Evolutionary conservation across 2,329 filamentous ascomycete genomes (phyloP), one percentile per base, ranked within the genome.

Genomic region (Diaporthe citriasiana): DNA sequence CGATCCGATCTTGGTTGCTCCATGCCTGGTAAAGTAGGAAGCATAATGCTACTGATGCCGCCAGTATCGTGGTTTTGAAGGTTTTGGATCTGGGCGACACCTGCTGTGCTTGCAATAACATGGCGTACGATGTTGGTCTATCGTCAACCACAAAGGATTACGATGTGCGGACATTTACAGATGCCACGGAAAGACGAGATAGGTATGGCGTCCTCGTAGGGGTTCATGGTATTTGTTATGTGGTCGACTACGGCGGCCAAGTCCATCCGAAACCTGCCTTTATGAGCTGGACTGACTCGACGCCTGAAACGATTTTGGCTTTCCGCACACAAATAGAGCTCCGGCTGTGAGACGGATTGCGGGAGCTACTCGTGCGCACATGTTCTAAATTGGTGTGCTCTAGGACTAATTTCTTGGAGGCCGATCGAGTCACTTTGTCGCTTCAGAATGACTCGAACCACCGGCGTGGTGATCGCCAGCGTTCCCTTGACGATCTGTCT

Each of bases 241-340:
- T 66, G 22, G 45, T 66, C 45, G 45, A 27, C 30, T 7, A 19
- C 8, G 1, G 45, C 22, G 30, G 63, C 63, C 45, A 51, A 66
- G 63, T 38, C 30, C 51, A 66, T 38, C 45, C 38, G 63, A 66
- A 66, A 66, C 63, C 45, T 47, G 10, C 13, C 22, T 27, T 22
- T 38, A 66, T 66, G 22, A 47, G 2, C 15, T 19, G 63, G n/a
- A 51, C 51, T 66, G 30, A 66, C 45, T 66, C 45, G 13, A 38
- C 22, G 42, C 45, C 63, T 66, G 63, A 66, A 66, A 66, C 63
- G 63, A 38, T 66, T 66, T 63, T 51, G 47, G 33, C 45, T 66
- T 51, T 33, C 13, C 30, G 30, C 63, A 66, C 33, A 30, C 22
- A 66, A 51, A 66, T 40, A 66, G 22, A 51, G 30, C 45, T 51